Evolutionary conservation across 1,284 basidiomycete species (phyloP), one percentile per base, ranked within the genome.

Genomic region (Earliella scabrosa): DNA sequence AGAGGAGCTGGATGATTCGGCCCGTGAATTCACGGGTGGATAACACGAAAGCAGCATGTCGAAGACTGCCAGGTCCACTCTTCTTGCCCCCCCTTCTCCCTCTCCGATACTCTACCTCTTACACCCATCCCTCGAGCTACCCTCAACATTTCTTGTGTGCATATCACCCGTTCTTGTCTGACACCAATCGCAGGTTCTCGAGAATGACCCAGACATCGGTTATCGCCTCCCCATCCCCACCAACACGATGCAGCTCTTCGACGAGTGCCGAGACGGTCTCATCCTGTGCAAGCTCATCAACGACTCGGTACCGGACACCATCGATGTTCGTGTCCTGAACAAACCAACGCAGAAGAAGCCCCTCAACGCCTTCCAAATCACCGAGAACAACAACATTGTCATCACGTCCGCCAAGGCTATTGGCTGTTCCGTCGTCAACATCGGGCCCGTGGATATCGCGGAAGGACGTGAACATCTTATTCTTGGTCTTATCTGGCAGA

Each of bases 341-440:
- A 95, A 92, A 72, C 85, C 93, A 0, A 82, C 83, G 2, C 66
- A 81, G 5, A 82, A 83, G 43, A 95, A 93, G 73, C 86, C 86
- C 20, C 84, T 96, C 56, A 98, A 95, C 71, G 92, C 92, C 0
- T 99, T 99, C 86, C 95, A 98, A 71, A 98, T 98, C 73, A 98
- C 97, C 0, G 97, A 99, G 75, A 99, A 99, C 82, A 98, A 99
- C 82, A 99, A 98, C 77, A 97, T 99, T 67, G 97, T 99, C 71
- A 98, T 99, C 75, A 92, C 93, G 10, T 99, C 97, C 31, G 88
- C 97, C 40, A 76, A 98, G 76, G 97, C 93, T 73, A 98, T 99
- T 64, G 97, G 97, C 34, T 98, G 97, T 73, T 96, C 93, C 8
- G 95, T 98, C 49, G 97, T 99, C 73, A 99, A 99, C 77, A 98